Evolutionary conservation across 768 basidiomycete species (phyloP), one percentile per base, ranked within the genome.

Genomic region (Daedaleopsis nitida): DNA sequence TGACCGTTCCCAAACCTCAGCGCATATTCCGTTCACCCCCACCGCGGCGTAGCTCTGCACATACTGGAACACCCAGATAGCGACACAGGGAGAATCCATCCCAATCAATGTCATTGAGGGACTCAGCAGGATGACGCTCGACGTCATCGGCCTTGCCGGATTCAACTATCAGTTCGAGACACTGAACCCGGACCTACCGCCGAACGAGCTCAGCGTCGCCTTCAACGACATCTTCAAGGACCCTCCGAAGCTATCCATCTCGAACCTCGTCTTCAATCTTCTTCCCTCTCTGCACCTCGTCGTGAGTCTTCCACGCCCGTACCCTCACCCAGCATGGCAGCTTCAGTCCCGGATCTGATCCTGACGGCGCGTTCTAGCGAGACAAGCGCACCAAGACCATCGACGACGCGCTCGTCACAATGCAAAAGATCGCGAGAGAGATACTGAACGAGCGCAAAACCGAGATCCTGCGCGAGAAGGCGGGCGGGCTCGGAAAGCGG

Each of bases 141-240:
- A 81, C 49, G 70, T 80, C 34, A 79, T 81, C 24, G 80, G 80
- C 9, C 72, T 76, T 35, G 70, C 79, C 19, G 76, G 76, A 1
- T 77, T 77, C 57, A 67, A 69, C 59, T 76, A 76, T 62, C 53
- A 70, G 13, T 76, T 32, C 27, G 27, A 32, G 27, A 32, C 27
- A 32, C 66, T 77, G 21, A 69, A 68, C 24, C 59, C 65, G 7
- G 55, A 66, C n/a, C 67, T 65, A 3, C 52, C 53, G 39, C 56
- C 61, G 5, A 74, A 69, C 54, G 76, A 75, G 58, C 69, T 76
- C 5, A 73, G 60, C 52, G 37, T 62, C 34, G 75, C 76, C 1
- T 74, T 76, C 65, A 19, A 47, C 7, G 49, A 55, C 14, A 52
- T 75, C 17, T 70, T 75, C 59, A 34, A 55, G 14, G n/a, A 12